Evolutionary conservation across 2,329 filamentous ascomycete genomes (phyloP).

Genomic region (Hypomyces rosellus): DNA sequence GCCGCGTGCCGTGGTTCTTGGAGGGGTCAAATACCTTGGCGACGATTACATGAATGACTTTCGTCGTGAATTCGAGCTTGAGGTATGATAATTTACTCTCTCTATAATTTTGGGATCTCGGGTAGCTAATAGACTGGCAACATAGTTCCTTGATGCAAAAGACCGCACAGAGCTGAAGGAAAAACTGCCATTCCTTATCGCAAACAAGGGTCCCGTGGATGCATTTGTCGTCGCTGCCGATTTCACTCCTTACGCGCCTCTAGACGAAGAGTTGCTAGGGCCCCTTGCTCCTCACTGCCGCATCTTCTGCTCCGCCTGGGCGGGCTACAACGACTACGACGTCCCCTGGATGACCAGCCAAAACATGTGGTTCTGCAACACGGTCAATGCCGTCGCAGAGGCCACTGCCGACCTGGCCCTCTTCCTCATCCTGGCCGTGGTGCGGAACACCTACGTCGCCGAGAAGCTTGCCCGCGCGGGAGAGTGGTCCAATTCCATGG

Average conservation of each 20-base stretch:
- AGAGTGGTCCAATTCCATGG: constrained; percentile 28
- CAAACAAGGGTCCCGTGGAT: constrained; percentile 34
- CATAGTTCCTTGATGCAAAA: constrained; percentile 26
- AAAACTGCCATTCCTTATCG: constrained; percentile 29
- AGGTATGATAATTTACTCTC: constrained; percentile 1
- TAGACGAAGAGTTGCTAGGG: constrained; percentile 38
- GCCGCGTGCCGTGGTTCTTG: constrained; percentile 37
- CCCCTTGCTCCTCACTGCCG: constrained; percentile 35
- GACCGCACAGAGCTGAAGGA: constrained; percentile 31
- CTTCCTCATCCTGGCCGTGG: constrained; percentile 26
- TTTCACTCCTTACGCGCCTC: constrained; percentile 41
- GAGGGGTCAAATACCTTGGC: constrained; percentile 31
- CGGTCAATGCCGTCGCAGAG: constrained; percentile 45
- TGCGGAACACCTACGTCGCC: constrained; percentile 38
- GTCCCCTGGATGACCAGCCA: constrained; percentile 35
- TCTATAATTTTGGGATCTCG: neutral
- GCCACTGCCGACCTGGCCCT: constrained; percentile 45
- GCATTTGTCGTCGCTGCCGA: constrained; percentile 46
- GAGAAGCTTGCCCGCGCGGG: constrained; percentile 32
- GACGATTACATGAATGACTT: constrained; percentile 35
- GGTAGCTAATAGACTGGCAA: too few relatives aligned
- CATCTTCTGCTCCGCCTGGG: constrained; percentile 41
- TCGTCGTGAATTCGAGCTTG: constrained; percentile 21
- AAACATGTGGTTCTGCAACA: constrained; percentile 49
- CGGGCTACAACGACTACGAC: constrained; percentile 43